These are phyloP conservation scores for Salvia rosmarinus DNA, from an alignment of 257 asterid species.

Conservation along the genomic window DNA sequence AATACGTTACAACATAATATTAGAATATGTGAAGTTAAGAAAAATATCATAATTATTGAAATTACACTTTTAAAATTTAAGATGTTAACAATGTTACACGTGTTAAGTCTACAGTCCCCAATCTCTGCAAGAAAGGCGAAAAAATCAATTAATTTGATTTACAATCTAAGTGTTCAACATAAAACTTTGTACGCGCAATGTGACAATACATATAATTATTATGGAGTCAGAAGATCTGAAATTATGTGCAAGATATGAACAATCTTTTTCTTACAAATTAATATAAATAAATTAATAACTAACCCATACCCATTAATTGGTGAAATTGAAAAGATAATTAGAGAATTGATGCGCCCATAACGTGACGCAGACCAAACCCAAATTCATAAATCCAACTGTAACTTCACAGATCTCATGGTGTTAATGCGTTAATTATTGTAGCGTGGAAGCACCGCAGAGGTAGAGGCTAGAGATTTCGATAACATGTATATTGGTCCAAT, in stretches of 20 bases:
- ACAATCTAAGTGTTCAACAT: too few species aligned
- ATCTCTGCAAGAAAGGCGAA: too few species aligned
- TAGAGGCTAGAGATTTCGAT: constrained; percentile 6
- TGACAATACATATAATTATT: not conserved
- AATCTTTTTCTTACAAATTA: not conserved
- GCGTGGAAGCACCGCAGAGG: not conserved
- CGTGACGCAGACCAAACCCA: constrained; percentile 16
- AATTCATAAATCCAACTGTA: not conserved
- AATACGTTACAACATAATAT: not conserved
- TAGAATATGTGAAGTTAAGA: not conserved
- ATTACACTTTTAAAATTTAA: too few species aligned
- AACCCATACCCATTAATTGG: constrained; percentile 23
- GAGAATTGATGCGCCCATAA: constrained; percentile 26
- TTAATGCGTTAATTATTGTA: not conserved
- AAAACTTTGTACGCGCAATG: too few species aligned
- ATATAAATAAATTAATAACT: not conserved
- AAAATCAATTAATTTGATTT: too few species aligned
- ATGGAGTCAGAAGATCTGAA: not conserved
- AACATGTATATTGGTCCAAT: not conserved
- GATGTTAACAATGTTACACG: too few species aligned
- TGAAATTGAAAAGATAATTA: not conserved
- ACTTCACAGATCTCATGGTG: not conserved
- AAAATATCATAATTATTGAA: too few species aligned
- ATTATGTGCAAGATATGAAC: not conserved
- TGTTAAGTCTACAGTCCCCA: too few species aligned